phyloP scores from a whole-genome alignment of 148 eudicot genomes.

The Silene conica region DNA sequence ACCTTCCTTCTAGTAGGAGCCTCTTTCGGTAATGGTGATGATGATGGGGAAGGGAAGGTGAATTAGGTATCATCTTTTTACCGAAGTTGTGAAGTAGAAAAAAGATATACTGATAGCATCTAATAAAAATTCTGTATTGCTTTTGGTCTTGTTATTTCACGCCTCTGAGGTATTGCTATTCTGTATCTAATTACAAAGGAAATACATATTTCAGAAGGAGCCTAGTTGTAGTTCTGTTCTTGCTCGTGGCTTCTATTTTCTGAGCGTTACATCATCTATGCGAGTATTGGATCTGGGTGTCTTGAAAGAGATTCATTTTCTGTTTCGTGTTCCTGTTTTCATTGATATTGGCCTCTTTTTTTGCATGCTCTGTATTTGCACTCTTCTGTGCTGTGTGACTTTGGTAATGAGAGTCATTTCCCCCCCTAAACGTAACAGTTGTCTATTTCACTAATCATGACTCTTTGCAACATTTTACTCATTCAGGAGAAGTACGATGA shows the following conservation, averaged over 20 bases:
- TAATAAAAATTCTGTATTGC: background rate
- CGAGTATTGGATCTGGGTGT: background rate
- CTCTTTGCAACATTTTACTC: background rate
- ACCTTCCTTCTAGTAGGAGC: no score
- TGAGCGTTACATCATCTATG: background rate
- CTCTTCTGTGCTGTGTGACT: background rate
- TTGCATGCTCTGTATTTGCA: background rate
- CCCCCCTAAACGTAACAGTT: background rate
- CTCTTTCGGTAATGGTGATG: no score
- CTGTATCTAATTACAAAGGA: background rate
- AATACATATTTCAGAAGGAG: background rate
- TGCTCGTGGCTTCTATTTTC: background rate
- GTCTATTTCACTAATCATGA: background rate
- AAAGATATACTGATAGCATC: background rate
- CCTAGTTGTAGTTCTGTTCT: background rate
- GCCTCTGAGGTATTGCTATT: background rate
- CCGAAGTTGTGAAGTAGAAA: background rate
- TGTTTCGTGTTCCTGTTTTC: background rate
- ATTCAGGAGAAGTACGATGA: conserved; percentile 67
- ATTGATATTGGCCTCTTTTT: background rate
- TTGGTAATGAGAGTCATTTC: background rate
- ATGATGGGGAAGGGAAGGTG: no score
- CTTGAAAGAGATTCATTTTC: background rate
- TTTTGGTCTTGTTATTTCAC: background rate
- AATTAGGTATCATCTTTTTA: no score